Evolutionary conservation across 345 rosid genomes (phyloP).

Genomic region (Populus alba): DNA sequence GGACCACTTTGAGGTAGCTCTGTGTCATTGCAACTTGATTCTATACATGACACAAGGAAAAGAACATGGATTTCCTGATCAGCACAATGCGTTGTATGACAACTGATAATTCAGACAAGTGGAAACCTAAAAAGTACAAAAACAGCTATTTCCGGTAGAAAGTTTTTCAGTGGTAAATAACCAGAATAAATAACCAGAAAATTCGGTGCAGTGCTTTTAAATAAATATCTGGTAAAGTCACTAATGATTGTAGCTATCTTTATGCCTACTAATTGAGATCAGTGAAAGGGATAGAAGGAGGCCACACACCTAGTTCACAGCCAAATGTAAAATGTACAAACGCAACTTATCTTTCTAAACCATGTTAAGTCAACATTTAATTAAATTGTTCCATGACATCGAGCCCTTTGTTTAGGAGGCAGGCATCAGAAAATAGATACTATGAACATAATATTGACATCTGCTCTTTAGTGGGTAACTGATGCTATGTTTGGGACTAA

Average conservation of each 20-base stretch:
- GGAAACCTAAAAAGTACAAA: neutral
- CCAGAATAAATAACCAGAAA: neutral
- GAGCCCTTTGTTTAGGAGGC: neutral
- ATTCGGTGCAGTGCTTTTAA: neutral
- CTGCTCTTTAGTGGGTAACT: neutral
- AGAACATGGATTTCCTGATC: neutral
- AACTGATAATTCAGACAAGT: too few species aligned
- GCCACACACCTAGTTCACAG: neutral
- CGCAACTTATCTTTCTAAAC: neutral
- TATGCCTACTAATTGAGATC: neutral
- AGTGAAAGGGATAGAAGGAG: neutral
- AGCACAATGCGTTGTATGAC: too few species aligned
- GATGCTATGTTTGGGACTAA: neutral
- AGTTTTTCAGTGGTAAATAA: neutral
- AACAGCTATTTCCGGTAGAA: neutral
- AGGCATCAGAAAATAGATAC: neutral
- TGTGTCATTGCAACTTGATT: neutral
- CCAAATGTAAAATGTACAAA: neutral
- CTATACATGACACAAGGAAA: neutral
- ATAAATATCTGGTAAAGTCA: neutral
- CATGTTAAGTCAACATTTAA: neutral
- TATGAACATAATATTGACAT: neutral
- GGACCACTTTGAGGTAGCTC: neutral
- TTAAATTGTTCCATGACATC: neutral
- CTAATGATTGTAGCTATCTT: neutral